phyloP scores from a whole-genome alignment of 2,329 filamentous ascomycete genomes.

The Dactylellina cionopaga region DNA sequence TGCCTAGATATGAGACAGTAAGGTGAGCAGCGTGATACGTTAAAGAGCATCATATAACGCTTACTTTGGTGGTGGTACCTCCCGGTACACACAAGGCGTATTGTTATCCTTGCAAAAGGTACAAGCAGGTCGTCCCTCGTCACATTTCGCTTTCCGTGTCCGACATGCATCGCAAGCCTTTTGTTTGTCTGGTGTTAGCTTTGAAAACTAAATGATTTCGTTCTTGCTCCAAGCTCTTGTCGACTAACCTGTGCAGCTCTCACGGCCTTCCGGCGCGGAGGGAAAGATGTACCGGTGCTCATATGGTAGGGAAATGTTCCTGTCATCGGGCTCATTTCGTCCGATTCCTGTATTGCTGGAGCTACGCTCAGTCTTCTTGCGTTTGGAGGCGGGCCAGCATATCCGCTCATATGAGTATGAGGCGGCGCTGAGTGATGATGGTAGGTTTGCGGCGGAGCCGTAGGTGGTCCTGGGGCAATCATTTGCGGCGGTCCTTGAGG shows the following conservation, averaged over 20 bases:
- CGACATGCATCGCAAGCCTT: slow-evolving; percentile 92
- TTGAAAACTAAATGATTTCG: slow-evolving; percentile 52
- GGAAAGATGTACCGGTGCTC: slow-evolving; percentile 56
- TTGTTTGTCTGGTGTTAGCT: slow-evolving; percentile 10
- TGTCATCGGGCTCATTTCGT: slow-evolving; percentile 48
- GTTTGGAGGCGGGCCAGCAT: slow-evolving; percentile 24
- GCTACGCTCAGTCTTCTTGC: slow-evolving; percentile 34
- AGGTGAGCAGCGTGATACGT: slow-evolving; percentile 53
- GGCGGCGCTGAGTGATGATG: slow-evolving; percentile 47
- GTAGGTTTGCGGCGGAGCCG: slow-evolving; percentile 42
- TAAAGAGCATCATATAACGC: slow-evolving; percentile 57
- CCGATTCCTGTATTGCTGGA: slow-evolving; percentile 35
- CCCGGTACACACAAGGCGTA: slow-evolving; percentile 85
- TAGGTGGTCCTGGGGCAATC: slow-evolving; percentile 44
- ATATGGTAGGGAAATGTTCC: slow-evolving; percentile 53
- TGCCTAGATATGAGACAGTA: slow-evolving; percentile 57
- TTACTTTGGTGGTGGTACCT: slow-evolving; percentile 90
- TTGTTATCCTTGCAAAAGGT: slow-evolving; percentile 87
- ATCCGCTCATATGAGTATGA: slow-evolving; percentile 39
- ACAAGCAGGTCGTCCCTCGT: slow-evolving; percentile 84
- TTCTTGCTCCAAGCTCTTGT: slow-evolving; percentile 13
- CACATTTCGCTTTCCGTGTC: slow-evolving; percentile 88
- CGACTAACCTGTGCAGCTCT: slow-evolving; percentile 70
- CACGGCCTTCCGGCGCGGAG: slow-evolving; percentile 71
- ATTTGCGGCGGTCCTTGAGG: slow-evolving; percentile 25